phyloP scores from a whole-genome alignment of 805 yeast genomes.

The Saturnispora dispora region DNA sequence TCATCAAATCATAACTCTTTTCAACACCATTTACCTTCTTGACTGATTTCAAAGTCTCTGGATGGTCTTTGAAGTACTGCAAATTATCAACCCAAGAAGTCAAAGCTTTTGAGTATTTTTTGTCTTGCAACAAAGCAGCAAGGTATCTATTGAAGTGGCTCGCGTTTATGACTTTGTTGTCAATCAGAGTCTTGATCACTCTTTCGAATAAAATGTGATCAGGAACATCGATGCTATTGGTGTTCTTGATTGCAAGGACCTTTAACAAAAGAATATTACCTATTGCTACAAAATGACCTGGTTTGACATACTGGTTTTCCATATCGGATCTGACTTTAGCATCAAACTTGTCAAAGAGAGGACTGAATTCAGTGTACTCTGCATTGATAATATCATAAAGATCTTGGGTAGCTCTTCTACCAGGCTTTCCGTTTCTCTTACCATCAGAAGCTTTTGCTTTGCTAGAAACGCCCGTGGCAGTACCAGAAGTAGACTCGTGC shows the following conservation, averaged over 20 bases:
- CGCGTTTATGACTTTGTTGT: conserved; percentile 18
- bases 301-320: neutral
- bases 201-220: conserved; percentile 18
- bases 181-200: conserved; percentile 15
- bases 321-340: conserved; percentile 5
- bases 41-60: conserved; percentile 9
- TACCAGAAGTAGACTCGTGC: neutral
- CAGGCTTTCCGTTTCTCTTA: neutral
- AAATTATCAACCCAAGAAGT: conserved; percentile 23
- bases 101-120: conserved; percentile 21
- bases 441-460: neutral
- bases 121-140: conserved; percentile 17
- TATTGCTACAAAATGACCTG: neutral
- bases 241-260: conserved; percentile 6
- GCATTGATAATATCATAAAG: conserved; percentile 3
- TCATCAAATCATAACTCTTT: conserved; percentile 2
- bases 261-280: conserved; percentile 9
- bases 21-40: neutral
- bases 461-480: neutral
- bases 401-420: conserved; percentile 5
- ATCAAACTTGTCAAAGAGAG: conserved; percentile 10
- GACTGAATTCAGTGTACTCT: conserved; percentile 11
- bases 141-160: conserved; percentile 23
- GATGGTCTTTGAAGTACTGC: conserved; percentile 20
- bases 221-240: conserved; percentile 13